phyloP scores from a whole-genome alignment of 805 yeast species.

The Diddensiella caesifluorescens region DNA sequence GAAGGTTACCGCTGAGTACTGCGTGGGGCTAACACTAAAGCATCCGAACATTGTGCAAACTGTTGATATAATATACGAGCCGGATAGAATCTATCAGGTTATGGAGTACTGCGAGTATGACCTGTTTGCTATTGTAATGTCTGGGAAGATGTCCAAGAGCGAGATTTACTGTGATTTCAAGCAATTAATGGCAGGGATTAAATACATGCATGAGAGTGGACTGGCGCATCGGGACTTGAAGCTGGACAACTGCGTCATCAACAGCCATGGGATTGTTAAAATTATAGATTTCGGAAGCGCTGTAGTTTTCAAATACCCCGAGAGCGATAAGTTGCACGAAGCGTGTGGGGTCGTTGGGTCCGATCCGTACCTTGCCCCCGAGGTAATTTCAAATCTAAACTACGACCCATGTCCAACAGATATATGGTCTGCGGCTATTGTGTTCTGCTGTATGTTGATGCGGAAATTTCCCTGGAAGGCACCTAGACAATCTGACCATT shows the following conservation, averaged over 20 bases:
- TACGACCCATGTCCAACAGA: slow-evolving; percentile 89
- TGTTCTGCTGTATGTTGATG: slow-evolving; percentile 84
- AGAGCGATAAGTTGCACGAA: slow-evolving; percentile 50
- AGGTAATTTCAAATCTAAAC: slow-evolving; percentile 51
- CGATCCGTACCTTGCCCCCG: slow-evolving; percentile 95
- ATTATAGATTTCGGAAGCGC: slow-evolving; percentile 94
- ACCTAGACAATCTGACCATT: slow-evolving; percentile 73
- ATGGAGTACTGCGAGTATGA: slow-evolving; percentile 95
- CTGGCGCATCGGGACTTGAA: slow-evolving; percentile 89
- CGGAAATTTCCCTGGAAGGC: slow-evolving; percentile 93
- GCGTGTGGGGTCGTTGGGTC: slow-evolving; percentile 91
- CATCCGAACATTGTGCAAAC: slow-evolving; percentile 90
- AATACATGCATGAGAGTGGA: slow-evolving; percentile 78
- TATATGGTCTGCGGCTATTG: slow-evolving; percentile 90
- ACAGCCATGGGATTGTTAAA: slow-evolving; percentile 67
- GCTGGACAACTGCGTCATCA: slow-evolving; percentile 88
- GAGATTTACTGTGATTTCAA: slow-evolving; percentile 88
- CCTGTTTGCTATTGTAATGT: slow-evolving; percentile 90
- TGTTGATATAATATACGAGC: slow-evolving; percentile 84
- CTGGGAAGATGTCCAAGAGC: slow-evolving; percentile 72
- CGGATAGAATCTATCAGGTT: slow-evolving; percentile 79
- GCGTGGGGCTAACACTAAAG: slow-evolving; percentile 84
- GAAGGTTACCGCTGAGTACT: slow-evolving; percentile 89
- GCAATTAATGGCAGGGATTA: slow-evolving; percentile 75
- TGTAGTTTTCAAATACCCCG: slow-evolving; percentile 65